Evolutionary conservation across 2,329 filamentous ascomycete genomes (phyloP).

Genomic region (Botrytis medusae): DNA sequence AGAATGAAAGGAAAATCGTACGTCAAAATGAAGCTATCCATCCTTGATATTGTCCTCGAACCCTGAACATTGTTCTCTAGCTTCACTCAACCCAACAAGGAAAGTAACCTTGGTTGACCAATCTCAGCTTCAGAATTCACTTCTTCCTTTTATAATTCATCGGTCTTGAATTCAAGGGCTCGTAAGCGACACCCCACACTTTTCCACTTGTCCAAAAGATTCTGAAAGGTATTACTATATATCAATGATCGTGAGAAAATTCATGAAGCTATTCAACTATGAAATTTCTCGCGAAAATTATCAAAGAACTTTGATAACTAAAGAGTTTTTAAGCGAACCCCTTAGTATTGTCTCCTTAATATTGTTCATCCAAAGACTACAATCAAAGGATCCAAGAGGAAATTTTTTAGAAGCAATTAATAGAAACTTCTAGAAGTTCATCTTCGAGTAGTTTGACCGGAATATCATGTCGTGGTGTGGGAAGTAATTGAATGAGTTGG

Average conservation of each 20-base stretch:
- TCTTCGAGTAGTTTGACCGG: neutral
- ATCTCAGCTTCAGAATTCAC: neutral
- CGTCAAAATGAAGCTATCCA: neutral
- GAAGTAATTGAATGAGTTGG: neutral
- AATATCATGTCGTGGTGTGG: neutral
- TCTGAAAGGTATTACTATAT: neutral
- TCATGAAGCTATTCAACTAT: neutral
- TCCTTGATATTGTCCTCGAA: neutral
- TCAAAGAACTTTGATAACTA: neutral
- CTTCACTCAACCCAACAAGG: neutral
- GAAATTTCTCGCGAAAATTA: neutral
- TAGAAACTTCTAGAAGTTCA: neutral
- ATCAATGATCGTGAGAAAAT: neutral
- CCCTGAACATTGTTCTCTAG: slow-evolving; percentile 1
- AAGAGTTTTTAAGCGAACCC: slow-evolving; percentile 10
- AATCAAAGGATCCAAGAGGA: neutral
- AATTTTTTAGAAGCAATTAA: neutral
- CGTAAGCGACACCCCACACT: neutral
- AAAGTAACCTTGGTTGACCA: neutral
- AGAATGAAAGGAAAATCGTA: neutral
- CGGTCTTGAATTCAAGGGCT: neutral
- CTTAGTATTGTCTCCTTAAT: slow-evolving; percentile 17
- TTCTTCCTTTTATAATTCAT: neutral
- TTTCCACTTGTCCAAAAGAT: neutral
- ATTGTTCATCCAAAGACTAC: neutral